Base-by-base conservation (phyloP, 169 alveolate genomes). In the Babesia sp. region DNA sequence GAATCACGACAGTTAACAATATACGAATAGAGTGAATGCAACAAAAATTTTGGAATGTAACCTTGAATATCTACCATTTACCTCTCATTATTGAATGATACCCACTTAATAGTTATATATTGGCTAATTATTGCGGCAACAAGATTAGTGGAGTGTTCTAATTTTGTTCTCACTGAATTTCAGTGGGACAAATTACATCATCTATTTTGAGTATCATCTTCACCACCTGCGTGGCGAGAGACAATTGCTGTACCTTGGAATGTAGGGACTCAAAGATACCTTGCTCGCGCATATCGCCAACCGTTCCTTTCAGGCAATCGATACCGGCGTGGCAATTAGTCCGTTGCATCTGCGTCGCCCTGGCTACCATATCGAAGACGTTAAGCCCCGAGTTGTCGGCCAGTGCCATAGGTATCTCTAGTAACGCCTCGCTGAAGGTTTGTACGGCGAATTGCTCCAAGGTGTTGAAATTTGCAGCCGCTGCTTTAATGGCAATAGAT, bases 181-280 rank as follows among this genome's bases (percentile, higher is more conserved):
- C 93, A 36, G 46, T 50, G n/a, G 88, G 83, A n/a, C 70, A 72
- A 58, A 97, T 97, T 48, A 97, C 98, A 83, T 98, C 99, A 84
- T 97, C 99, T 46, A 97, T 98, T 83, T 98, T 98, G 33, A 98
- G 87, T 61, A 98, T 98, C 99, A 98, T 98, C 85, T 97, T 98
- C 51, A 97, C 99, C 11, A 97, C 99, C 91, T 98, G 98, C 2
- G 99, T 97, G 22, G 99, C 99, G 46, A 97, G 92, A 63, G 97
- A 93, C 39, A 97, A 81, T 77, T 98, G 98, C 61, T 96, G 95
- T 50, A 85, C 91, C 90, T 98, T 98, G 16, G 99, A 94, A 41
- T 92, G 90, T 45, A 93, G 92, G 8, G 99, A 90, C 80, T 98
- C 99, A 73, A 90, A 93, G 50, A 98, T 96, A 41, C 97, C 96